phyloP scores from a whole-genome alignment of 495 filamentous ascomycete genomes.

The Neurospora tetraspora region DNA sequence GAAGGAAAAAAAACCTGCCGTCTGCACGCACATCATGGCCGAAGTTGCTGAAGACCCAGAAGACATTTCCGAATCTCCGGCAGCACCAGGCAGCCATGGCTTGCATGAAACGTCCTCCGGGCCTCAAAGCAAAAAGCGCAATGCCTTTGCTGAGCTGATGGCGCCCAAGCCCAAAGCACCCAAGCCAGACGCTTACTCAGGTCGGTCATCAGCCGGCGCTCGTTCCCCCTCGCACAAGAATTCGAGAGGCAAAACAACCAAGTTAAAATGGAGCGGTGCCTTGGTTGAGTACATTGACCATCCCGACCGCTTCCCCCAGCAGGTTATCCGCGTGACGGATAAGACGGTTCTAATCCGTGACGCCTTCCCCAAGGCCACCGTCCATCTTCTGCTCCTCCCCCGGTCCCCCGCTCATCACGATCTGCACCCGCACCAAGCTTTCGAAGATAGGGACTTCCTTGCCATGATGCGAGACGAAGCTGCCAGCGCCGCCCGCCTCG shows the following conservation, averaged over 20 bases:
- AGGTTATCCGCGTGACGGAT: constrained; percentile 59
- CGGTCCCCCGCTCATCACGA: constrained; percentile 51
- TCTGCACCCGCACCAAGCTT: constrained; percentile 69
- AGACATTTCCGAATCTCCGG: background rate
- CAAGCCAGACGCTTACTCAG: constrained; percentile 9
- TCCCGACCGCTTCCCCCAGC: constrained; percentile 51
- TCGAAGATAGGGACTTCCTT: constrained; percentile 63
- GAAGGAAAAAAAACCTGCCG: background rate
- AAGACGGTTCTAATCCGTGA: constrained; percentile 78
- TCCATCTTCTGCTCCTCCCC: constrained; percentile 82
- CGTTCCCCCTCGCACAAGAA: constrained; percentile 8
- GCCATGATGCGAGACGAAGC: constrained; percentile 50
- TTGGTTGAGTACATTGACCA: constrained; percentile 63
- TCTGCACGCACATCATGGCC: constrained; percentile 5
- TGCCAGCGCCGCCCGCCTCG: constrained; percentile 49
- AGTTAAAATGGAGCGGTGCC: constrained; percentile 44
- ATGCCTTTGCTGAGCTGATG: constrained; percentile 57
- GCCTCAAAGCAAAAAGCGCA: constrained; percentile 8
- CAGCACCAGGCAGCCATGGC: constrained; percentile 9
- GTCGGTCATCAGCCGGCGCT: background rate
- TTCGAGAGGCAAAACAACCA: constrained; percentile 19
- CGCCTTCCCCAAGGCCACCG: constrained; percentile 69
- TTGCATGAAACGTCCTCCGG: background rate
- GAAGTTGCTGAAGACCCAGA: constrained; percentile 10
- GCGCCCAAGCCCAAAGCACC: constrained; percentile 40